These are phyloP conservation scores for Aspergillus panamensis DNA, from an alignment of 495 filamentous ascomycete genomes.

Conservation along the genomic window DNA sequence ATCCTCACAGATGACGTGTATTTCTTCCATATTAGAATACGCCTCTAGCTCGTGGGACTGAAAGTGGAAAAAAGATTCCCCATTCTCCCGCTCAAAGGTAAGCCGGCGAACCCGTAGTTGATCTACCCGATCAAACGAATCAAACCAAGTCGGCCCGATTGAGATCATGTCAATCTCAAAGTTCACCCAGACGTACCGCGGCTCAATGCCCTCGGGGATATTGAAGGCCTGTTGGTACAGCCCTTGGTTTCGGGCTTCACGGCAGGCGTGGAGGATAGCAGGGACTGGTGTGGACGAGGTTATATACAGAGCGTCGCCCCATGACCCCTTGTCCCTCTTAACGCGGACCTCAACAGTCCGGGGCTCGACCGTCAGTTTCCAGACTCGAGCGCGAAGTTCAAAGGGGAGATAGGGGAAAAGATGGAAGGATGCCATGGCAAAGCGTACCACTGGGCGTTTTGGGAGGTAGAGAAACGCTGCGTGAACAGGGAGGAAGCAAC, in stretches of 20 bases:
- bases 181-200: constrained; percentile 6
- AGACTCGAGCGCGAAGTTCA: not conserved
- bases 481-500: not conserved
- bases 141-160: not conserved
- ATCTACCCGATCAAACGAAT: not conserved
- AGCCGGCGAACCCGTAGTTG: not conserved
- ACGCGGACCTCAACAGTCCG: not conserved
- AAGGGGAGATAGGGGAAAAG: constrained; percentile 2
- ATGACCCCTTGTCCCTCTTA: not conserved
- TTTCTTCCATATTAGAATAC: not conserved
- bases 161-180: constrained; percentile 4
- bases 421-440: not conserved
- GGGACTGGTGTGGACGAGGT: not conserved
- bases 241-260: not conserved
- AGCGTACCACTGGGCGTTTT: not conserved
- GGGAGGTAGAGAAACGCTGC: not conserved
- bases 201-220: not conserved
- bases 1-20: not conserved
- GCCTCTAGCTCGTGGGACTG: not conserved
- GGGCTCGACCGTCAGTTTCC: constrained; percentile 1
- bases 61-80: not conserved
- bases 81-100: not conserved
- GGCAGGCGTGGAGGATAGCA: not conserved
- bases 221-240: not conserved
- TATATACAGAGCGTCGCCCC: not conserved